A percentile compares a stretch with the other conserved stretches of the same genome.
phyloP scores from a whole-genome alignment of 169 alveolate genomes.

The Cryptosporidium meleagridis region DNA sequence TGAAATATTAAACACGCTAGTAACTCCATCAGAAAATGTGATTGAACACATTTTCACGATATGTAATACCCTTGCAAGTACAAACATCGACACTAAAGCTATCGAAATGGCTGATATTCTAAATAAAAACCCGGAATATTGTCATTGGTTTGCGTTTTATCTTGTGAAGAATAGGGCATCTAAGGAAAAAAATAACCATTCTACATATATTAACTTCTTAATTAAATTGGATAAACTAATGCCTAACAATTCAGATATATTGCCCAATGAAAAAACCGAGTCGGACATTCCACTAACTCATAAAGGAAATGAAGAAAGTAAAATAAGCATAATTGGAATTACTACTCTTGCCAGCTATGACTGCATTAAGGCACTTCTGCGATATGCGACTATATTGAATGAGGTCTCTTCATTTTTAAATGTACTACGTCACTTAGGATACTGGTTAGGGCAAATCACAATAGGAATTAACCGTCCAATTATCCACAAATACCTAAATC shows the following conservation, averaged over 20 bases:
- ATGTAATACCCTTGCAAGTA: constrained; percentile 71
- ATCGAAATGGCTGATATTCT: constrained; percentile 80
- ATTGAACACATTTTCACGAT: constrained; percentile 61
- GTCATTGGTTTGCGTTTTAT: constrained; percentile 89
- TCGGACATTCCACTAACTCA: constrained; percentile 36
- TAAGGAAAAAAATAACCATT: constrained; percentile 90
- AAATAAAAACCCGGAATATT: constrained; percentile 84
- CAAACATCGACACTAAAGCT: constrained; percentile 76
- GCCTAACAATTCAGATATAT: not conserved
- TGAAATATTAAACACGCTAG: constrained; percentile 17
- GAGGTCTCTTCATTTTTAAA: constrained; percentile 88
- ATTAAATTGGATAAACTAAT: constrained; percentile 84
- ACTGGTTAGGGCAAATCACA: constrained; percentile 91
- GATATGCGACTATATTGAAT: constrained; percentile 82
- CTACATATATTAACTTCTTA: constrained; percentile 85
- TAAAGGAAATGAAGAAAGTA: constrained; percentile 81
- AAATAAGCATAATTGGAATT: constrained; percentile 26
- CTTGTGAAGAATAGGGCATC: constrained; percentile 90
- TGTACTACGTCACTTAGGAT: constrained; percentile 89
- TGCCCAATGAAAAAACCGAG: not conserved
- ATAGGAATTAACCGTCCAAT: constrained; percentile 89
- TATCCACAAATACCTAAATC: constrained; percentile 85
- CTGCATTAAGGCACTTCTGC: constrained; percentile 86
- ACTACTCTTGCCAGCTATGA: constrained; percentile 83
- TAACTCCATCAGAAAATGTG: constrained; percentile 27